phyloP scores from a whole-genome alignment of 73 alveolate species.

The Paramecium sonneborni region DNA sequence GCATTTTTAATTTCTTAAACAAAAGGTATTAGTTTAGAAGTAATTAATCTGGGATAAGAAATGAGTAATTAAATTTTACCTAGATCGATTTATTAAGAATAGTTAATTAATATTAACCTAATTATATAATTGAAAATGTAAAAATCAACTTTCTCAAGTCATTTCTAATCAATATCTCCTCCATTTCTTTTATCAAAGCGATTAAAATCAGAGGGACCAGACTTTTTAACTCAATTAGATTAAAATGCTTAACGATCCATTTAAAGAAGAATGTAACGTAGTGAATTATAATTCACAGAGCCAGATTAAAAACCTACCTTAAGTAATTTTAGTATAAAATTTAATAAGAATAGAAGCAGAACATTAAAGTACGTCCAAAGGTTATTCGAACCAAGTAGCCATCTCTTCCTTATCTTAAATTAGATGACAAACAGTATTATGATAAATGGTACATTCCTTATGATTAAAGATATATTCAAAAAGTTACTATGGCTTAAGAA shows the following conservation, averaged over 20 bases:
- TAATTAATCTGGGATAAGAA: background rate
- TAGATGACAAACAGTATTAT: background rate
- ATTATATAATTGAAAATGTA: background rate
- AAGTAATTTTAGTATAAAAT: background rate
- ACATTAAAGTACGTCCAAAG: background rate
- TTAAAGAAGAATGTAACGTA: background rate
- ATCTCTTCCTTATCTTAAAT: constrained; percentile 36
- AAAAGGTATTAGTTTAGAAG: constrained; percentile 35
- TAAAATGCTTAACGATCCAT: background rate
- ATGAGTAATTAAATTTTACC: background rate
- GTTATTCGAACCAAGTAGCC: constrained; percentile 50
- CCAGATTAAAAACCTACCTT: background rate
- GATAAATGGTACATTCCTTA: constrained; percentile 57
- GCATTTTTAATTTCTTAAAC: constrained; percentile 43
- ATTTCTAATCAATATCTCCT: constrained; percentile 2
- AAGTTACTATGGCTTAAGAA: background rate
- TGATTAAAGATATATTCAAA: constrained; percentile 42
- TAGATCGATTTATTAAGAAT: background rate
- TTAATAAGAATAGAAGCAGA: background rate
- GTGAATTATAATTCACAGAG: background rate
- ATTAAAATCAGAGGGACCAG: background rate
- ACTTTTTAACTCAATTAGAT: background rate
- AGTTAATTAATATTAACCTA: background rate
- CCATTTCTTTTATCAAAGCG: background rate
- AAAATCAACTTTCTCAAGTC: background rate